Evolutionary conservation across 1,284 basidiomycete genomes (phyloP), one percentile per base, ranked within the genome.

Genomic region (Naganishia albida): DNA sequence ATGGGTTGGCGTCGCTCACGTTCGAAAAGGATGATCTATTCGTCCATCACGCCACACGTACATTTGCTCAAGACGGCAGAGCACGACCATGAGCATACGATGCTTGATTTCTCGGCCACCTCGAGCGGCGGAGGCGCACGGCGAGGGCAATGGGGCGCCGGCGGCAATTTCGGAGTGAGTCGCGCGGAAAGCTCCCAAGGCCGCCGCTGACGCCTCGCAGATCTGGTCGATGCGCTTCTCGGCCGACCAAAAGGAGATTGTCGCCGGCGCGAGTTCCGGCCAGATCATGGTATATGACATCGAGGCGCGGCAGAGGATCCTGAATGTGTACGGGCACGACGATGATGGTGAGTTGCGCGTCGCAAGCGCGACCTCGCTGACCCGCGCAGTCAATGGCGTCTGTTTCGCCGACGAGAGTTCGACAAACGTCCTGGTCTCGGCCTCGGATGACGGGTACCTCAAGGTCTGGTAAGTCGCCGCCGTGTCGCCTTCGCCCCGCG

Each of bases 171-270:
- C 23, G 56, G 66, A 18, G 68, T 69, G 28, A 26, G 68, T 64
- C 40, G 51, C 20, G 39, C 18, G 39, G 62, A 23, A 15, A 62
- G 23, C 18, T 34, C n/a, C 10, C 40, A 23, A 59, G 28, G 18
- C 34, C 43, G 18, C 8, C n/a, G 51, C 28, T 44, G 13, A 39
- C 18, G 44, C 25, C 16, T 62, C 25, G 18, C 67, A 83, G 79
- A 91, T 98, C 64, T 98, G 91, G 88, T 88, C 90, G 69, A 92
- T 96, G 75, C 86, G 91, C 26, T 99, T 98, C 76, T 96, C 92
- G 39, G 92, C 93, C 15, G 94, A 98, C 73, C 93, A 93, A 0
- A 90, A 90, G 64, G 96, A 99, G 78, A 87, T 98, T 38, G 81
- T 86, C 8, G 85, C 84, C 0, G 85, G 85, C 20, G 82, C 79